phyloP scores from a whole-genome alignment of 176 grass and related monocot genomes.

The Triticum monococcum region DNA sequence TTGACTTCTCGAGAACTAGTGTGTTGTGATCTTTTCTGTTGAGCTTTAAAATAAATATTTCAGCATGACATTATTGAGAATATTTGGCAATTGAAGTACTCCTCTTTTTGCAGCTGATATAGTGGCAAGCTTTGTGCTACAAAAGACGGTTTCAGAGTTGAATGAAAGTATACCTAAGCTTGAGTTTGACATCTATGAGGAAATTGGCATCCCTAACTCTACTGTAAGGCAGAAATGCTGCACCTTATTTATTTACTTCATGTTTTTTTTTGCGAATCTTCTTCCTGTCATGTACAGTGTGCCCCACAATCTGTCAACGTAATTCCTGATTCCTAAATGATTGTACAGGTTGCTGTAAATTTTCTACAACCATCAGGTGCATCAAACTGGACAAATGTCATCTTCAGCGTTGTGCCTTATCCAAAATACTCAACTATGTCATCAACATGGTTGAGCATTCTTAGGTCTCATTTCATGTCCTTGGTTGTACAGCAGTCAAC shows the following conservation, averaged over 20 bases:
- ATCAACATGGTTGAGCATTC: slow-evolving; percentile 72
- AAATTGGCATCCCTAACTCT: slow-evolving; percentile 77
- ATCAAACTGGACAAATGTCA: slow-evolving; percentile 65
- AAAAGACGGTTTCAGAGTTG: slow-evolving; percentile 57
- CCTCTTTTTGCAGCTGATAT: slow-evolving; percentile 64
- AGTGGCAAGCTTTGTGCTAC: slow-evolving; percentile 77
- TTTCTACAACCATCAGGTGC: slow-evolving; percentile 49
- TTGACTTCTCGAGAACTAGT: background rate
- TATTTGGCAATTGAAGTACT: slow-evolving; percentile 10
- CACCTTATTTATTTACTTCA: slow-evolving; percentile 14
- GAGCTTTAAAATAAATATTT: background rate
- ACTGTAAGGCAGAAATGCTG: slow-evolving; percentile 51
- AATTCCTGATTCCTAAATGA: slow-evolving; percentile 13
- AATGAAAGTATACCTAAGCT: slow-evolving; percentile 62
- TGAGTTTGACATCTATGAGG: slow-evolving; percentile 85
- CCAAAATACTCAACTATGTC: slow-evolving; percentile 65
- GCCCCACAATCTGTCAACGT: background rate
- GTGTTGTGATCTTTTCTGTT: slow-evolving; percentile 9
- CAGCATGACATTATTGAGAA: background rate
- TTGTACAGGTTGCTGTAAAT: slow-evolving; percentile 61
- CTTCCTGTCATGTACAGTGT: slow-evolving; percentile 8
- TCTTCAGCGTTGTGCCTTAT: slow-evolving; percentile 84
- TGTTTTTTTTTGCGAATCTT: too few relatives aligned
- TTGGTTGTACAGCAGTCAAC: slow-evolving; percentile 69
- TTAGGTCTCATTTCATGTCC: slow-evolving; percentile 72